Base-by-base conservation (phyloP, 2,329 filamentous ascomycete species). In the Venturia asperata region DNA sequence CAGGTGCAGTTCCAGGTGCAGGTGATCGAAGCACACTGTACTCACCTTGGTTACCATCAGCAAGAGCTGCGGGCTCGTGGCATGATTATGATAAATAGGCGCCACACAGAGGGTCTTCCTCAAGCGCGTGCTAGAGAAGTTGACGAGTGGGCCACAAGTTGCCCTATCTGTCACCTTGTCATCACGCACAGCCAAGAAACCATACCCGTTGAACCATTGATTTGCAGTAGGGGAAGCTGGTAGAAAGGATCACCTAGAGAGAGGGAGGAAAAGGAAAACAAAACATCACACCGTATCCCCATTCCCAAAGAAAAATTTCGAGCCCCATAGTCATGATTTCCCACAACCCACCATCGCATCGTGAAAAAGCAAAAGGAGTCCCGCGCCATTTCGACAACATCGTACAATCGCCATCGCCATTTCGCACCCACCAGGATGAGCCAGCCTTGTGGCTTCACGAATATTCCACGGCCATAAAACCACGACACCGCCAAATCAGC, bases 401-500 rank as follows among this genome's bases (percentile, higher is more conserved):
- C 52, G 52, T 58, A 58, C 52, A 58, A 37, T 27, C 52, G 27
- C 30, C 52, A 37, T 58, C 30, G 19, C 52, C 52, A 37, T 34
- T 24, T 34, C 52, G 52, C 52, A 37, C 52, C 52, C 27, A 19
- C 27, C 52, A 37, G 13, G 10, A 39, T 58, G 27, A n/a, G 15
- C 27, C 17, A 37, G 6, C 52, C 37, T 17, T 37, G n/a, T 58
- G 19, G 30, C 27, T n/a, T 24, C 30, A 58, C 52, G 2, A 15
- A 3, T 37, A 37, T 15, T 27, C 52, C 17, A 19, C 52, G 11
- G 52, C 52, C 52, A 37, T 39, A 21, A 19, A 6, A 34, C 30
- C 52, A 58, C 52, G 30, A 58, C 27, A 58, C 52, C 21, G 52
- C 19, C 52, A 34, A 58, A 58, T 58, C 52, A 58, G 30, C n/a